Percentiles rank a stretch among this genome's conserved stretches.
Conservation (phyloP, 2,329 filamentous ascomycete genomes). For the Aspergillus chevalieri region DNA sequence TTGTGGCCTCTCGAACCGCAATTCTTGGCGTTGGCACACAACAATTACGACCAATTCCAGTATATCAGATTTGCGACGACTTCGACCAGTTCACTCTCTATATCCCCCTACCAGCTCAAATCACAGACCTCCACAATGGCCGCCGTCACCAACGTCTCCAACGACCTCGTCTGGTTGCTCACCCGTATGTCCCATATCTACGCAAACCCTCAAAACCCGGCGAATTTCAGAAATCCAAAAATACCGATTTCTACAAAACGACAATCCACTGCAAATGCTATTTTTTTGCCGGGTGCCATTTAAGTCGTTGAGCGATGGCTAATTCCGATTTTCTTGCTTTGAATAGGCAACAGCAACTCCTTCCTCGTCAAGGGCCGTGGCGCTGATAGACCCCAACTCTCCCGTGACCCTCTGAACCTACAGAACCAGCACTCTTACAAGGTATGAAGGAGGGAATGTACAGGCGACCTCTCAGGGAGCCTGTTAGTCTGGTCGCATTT, state of each 20-base stretch:
- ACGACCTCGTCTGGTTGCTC: constrained; percentile 91
- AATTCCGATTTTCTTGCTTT: constrained; percentile 7
- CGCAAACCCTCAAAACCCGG: constrained; percentile 5
- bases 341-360: constrained; percentile 74
- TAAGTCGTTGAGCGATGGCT: constrained; percentile 3
- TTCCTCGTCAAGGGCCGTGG: constrained; percentile 85
- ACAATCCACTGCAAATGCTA: not conserved
- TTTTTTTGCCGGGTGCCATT: not conserved
- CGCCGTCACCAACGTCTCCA: constrained; percentile 65
- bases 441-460: constrained; percentile 43
- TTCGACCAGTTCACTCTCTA: constrained; percentile 16
- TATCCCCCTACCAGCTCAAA: constrained; percentile 15
- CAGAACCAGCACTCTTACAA: constrained; percentile 87
- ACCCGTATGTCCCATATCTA: constrained; percentile 63
- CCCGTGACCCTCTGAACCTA: constrained; percentile 89
- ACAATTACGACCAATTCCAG: constrained; percentile 8
- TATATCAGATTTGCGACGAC: constrained; percentile 15
- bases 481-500: constrained; percentile 1
- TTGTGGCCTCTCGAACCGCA: constrained; percentile 12
- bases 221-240: not conserved
- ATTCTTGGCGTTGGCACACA: constrained; percentile 27
- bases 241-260: not conserved
- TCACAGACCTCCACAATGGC: constrained; percentile 31
- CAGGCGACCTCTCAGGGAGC: not conserved
- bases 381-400: constrained; percentile 79